Conservation (phyloP, 495 filamentous ascomycete genomes). For the Tuber brumale region DNA sequence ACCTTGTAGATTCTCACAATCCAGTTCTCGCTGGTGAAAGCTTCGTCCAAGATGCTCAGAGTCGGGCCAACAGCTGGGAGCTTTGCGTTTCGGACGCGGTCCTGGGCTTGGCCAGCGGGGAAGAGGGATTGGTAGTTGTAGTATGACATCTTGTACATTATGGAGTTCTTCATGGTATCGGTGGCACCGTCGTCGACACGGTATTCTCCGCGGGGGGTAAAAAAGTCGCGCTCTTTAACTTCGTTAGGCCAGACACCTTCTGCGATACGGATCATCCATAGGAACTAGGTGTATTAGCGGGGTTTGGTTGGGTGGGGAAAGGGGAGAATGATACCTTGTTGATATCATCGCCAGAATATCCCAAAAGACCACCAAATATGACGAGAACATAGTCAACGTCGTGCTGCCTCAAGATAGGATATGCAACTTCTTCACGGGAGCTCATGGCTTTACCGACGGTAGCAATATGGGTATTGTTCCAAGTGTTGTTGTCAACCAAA, state of each 20-base stretch:
- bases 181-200: slow-evolving; percentile 88
- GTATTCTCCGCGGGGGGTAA: slow-evolving; percentile 92
- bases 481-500: slow-evolving; percentile 98
- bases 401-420: slow-evolving; percentile 95
- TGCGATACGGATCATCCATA: slow-evolving; percentile 99
- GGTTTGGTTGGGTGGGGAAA: neutral
- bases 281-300: slow-evolving; percentile 52
- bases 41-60: slow-evolving; percentile 87
- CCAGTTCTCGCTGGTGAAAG: slow-evolving; percentile 99
- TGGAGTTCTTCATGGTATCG: slow-evolving; percentile 96
- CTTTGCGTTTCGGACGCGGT: slow-evolving; percentile 75
- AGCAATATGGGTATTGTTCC: slow-evolving; percentile 99
- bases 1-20: slow-evolving; percentile 99
- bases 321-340: slow-evolving; percentile 58
- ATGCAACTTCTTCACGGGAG: slow-evolving; percentile 93
- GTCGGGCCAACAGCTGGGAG: slow-evolving; percentile 81
- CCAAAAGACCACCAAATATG: slow-evolving; percentile 91
- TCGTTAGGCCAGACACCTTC: slow-evolving; percentile 99
- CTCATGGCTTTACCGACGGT: slow-evolving; percentile 99
- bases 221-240: slow-evolving; percentile 94
- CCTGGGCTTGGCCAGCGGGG: slow-evolving; percentile 80
- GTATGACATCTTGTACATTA: slow-evolving; percentile 99
- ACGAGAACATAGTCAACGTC: slow-evolving; percentile 98
- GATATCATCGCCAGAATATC: slow-evolving; percentile 99
- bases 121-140: slow-evolving; percentile 94